Conservation (phyloP, 495 filamentous ascomycete genomes). For the Penicillium tannophilum region DNA sequence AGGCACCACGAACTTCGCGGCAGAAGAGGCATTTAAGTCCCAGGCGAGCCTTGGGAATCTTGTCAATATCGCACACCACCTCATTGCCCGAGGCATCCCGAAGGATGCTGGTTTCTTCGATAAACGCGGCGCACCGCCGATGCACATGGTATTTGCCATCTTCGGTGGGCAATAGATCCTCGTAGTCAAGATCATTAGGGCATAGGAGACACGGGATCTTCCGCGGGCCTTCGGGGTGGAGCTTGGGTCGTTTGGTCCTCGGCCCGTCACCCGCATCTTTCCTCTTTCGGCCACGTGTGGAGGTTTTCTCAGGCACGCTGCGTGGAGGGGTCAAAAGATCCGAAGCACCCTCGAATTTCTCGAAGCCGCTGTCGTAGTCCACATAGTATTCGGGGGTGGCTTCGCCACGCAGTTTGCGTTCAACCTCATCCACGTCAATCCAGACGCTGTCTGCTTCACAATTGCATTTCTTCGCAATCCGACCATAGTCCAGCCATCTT, state of each 20-base stretch:
- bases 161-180: slow-evolving; percentile 83
- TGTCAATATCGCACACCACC: slow-evolving; percentile 72
- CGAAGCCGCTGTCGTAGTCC: slow-evolving; percentile 67
- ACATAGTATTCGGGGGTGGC: slow-evolving; percentile 85
- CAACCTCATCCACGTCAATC: slow-evolving; percentile 94
- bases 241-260: slow-evolving; percentile 73
- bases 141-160: slow-evolving; percentile 82
- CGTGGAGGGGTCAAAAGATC: slow-evolving; percentile 80
- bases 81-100: slow-evolving; percentile 68
- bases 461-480: slow-evolving; percentile 95
- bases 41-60: slow-evolving; percentile 82
- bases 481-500: slow-evolving; percentile 91
- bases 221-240: slow-evolving; percentile 66
- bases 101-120: slow-evolving; percentile 86
- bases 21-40: slow-evolving; percentile 95
- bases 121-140: slow-evolving; percentile 85
- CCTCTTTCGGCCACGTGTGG: slow-evolving; percentile 61
- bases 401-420: slow-evolving; percentile 90
- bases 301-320: slow-evolving; percentile 65
- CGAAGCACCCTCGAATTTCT: slow-evolving; percentile 59
- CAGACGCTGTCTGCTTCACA: slow-evolving; percentile 97
- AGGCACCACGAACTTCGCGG: slow-evolving; percentile 87
- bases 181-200: slow-evolving; percentile 85
- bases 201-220: slow-evolving; percentile 92
- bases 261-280: slow-evolving; percentile 60